Conservation (phyloP, 2,329 filamentous ascomycete species). For the Cadophora sp. region DNA sequence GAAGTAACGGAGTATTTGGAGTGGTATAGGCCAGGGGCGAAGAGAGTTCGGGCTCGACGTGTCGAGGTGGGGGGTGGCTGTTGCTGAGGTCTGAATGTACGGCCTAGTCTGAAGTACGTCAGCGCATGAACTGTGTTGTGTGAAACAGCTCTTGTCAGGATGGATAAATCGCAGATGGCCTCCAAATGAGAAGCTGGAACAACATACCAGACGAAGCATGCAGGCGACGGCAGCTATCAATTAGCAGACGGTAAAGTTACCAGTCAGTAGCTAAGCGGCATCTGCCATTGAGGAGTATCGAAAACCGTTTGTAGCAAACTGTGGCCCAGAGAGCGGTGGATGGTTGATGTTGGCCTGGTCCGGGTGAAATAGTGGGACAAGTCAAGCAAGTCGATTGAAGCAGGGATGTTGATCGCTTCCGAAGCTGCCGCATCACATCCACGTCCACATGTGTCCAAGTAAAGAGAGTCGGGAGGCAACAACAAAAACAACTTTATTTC, state of each 20-base stretch:
- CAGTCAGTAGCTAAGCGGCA: slow-evolving; percentile 9
- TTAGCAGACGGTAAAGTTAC: slow-evolving; percentile 19
- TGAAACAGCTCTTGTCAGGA: slow-evolving; percentile 36
- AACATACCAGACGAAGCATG: slow-evolving; percentile 33
- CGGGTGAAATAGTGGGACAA: slow-evolving; percentile 32
- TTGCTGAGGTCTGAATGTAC: slow-evolving; percentile 35
- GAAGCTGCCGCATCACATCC: slow-evolving; percentile 21
- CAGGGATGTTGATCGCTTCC: slow-evolving; percentile 31
- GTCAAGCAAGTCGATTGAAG: slow-evolving; percentile 8
- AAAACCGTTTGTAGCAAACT: neutral
- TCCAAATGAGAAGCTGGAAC: slow-evolving; percentile 22
- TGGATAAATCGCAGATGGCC: slow-evolving; percentile 27
- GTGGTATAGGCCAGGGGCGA: slow-evolving; percentile 33
- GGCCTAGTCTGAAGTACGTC: slow-evolving; percentile 42
- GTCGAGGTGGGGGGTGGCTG: slow-evolving; percentile 32
- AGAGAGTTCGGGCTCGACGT: slow-evolving; percentile 25
- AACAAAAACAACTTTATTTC: neutral
- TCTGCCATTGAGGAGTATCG: slow-evolving; percentile 4
- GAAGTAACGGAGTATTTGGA: slow-evolving; percentile 20
- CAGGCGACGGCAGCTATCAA: slow-evolving; percentile 20
- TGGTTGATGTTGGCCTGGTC: slow-evolving; percentile 15
- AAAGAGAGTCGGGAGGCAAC: neutral
- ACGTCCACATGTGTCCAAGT: neutral
- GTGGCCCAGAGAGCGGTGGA: slow-evolving; percentile 23
- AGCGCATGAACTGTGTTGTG: slow-evolving; percentile 38